Conservation (phyloP, 2,329 filamentous ascomycete species). For the Dactylella cylindrospora region DNA sequence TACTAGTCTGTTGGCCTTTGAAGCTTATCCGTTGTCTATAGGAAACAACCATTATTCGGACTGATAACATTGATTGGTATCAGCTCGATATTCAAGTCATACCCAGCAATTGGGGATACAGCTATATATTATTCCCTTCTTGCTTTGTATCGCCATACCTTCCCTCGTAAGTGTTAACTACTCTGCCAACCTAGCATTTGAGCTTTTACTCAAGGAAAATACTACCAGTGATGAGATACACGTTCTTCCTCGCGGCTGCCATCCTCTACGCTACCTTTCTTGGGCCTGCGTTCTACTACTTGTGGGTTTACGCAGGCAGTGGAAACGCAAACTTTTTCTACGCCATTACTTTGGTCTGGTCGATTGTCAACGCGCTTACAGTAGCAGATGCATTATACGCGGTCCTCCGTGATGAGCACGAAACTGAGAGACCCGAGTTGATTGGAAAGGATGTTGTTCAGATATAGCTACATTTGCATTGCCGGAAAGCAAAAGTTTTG, state of each 20-base stretch:
- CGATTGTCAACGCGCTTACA: constrained; percentile 74
- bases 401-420: constrained; percentile 87
- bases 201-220: too few relatives aligned
- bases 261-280: constrained; percentile 85
- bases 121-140: constrained; percentile 81
- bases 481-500: constrained; percentile 48
- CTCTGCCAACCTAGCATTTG: background rate
- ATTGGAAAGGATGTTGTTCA: constrained; percentile 83
- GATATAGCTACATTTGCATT: constrained; percentile 58
- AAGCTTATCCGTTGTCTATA: constrained; percentile 13
- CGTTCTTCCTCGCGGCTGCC: constrained; percentile 79
- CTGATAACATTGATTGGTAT: constrained; percentile 82
- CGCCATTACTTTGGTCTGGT: constrained; percentile 98
- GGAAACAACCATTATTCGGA: constrained; percentile 79
- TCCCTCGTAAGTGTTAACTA: constrained; percentile 64
- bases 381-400: constrained; percentile 88
- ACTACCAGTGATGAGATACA: constrained; percentile 77
- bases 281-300: constrained; percentile 90
- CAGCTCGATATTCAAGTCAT: constrained; percentile 94
- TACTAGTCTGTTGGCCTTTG: background rate
- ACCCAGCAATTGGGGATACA: constrained; percentile 88
- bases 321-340: constrained; percentile 99
- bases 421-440: constrained; percentile 86
- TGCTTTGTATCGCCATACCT: constrained; percentile 85
- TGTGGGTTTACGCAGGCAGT: constrained; percentile 97